phyloP scores from a whole-genome alignment of 768 basidiomycete genomes.

The Lactarius trivialis region DNA sequence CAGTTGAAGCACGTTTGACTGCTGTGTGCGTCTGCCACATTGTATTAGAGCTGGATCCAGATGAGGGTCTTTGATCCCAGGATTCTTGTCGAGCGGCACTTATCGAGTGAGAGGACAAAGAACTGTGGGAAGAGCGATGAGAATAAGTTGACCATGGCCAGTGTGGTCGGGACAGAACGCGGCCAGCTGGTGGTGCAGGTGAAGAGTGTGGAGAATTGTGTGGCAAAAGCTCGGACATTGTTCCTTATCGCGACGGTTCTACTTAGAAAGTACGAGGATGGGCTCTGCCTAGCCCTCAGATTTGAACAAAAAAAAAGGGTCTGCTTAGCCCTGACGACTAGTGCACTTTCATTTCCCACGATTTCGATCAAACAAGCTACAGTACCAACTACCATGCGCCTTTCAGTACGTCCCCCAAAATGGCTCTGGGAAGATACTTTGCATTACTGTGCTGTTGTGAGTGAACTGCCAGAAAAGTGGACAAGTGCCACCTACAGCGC shows the following conservation, averaged over 20 bases:
- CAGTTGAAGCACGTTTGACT: slow-evolving; percentile 14
- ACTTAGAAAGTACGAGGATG: background rate
- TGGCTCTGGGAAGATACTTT: slow-evolving; percentile 59
- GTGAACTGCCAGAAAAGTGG: background rate
- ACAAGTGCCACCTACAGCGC: slow-evolving; percentile 46
- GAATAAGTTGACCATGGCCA: slow-evolving; percentile 50
- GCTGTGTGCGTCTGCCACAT: slow-evolving; percentile 19
- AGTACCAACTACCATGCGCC: background rate
- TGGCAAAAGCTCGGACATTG: slow-evolving; percentile 17
- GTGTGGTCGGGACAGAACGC: slow-evolving; percentile 37
- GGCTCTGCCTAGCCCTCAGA: too few relatives aligned
- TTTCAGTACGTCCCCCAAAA: slow-evolving; percentile 75
- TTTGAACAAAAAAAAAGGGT: too few relatives aligned
- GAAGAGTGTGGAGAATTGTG: slow-evolving; percentile 20
- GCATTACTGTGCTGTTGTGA: slow-evolving; percentile 52
- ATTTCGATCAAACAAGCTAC: background rate
- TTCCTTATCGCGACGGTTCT: background rate
- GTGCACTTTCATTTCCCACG: slow-evolving; percentile 1
- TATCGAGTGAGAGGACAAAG: slow-evolving; percentile 28
- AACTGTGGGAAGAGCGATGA: slow-evolving; percentile 31
- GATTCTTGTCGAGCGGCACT: slow-evolving; percentile 24
- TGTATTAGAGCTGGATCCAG: slow-evolving; percentile 25
- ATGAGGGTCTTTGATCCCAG: slow-evolving; percentile 28
- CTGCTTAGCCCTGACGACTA: background rate
- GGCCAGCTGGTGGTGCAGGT: slow-evolving; percentile 10